These are phyloP conservation scores for Rhizophora apiculata DNA, from an alignment of 345 rosid genomes.

Conservation along the genomic window DNA sequence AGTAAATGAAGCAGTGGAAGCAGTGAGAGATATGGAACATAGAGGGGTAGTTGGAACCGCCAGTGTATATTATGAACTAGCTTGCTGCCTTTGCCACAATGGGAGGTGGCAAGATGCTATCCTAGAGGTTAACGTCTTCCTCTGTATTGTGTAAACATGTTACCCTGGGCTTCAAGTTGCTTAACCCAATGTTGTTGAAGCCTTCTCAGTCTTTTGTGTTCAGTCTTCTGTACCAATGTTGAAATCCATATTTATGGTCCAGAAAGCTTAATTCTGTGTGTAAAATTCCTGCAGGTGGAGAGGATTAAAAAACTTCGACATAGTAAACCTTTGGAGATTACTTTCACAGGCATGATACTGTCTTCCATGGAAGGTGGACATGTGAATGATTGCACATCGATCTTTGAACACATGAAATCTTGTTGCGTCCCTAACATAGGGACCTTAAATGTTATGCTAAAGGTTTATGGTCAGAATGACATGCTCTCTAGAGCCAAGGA, in stretches of 20 bases:
- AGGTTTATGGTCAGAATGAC: constrained; percentile 69
- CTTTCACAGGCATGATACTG: constrained; percentile 80
- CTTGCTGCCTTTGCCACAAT: constrained; percentile 78
- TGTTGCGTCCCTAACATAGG: constrained; percentile 75
- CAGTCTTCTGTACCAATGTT: not conserved
- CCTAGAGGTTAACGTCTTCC: constrained; percentile 50
- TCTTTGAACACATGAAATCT: constrained; percentile 68
- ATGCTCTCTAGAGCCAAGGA: constrained; percentile 78
- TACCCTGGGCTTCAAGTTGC: constrained; percentile 4
- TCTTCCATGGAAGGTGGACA: constrained; percentile 78
- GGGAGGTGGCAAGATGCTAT: constrained; percentile 86
- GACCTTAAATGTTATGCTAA: constrained; percentile 81
- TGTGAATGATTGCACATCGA: constrained; percentile 59
- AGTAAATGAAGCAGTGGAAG: constrained; percentile 71
- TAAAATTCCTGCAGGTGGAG: constrained; percentile 49
- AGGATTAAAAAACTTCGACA: constrained; percentile 57
- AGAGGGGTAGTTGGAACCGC: constrained; percentile 86
- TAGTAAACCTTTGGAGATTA: constrained; percentile 62
- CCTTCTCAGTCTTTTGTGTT: not conserved
- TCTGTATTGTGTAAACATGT: not conserved
- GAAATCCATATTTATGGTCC: not conserved
- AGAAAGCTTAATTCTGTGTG: not conserved
- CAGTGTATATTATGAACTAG: constrained; percentile 77
- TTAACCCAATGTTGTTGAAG: not conserved
- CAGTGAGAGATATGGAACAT: constrained; percentile 79